Conservation (phyloP, 2,329 filamentous ascomycete genomes). For the Botrytis elliptica region DNA sequence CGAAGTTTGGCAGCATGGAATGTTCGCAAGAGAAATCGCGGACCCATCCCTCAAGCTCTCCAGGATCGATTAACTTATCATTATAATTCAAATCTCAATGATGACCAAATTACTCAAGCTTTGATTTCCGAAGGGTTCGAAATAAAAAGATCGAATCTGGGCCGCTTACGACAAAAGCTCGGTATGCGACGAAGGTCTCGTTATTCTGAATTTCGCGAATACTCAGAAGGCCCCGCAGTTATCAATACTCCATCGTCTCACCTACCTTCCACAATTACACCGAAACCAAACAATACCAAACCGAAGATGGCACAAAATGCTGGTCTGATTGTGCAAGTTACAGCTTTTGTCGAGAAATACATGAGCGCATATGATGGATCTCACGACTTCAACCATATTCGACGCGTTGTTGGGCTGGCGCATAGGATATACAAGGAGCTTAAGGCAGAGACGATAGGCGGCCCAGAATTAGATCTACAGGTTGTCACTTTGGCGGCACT, state of each 20-base stretch:
- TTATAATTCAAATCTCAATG: slow-evolving; percentile 38
- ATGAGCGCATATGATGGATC: slow-evolving; percentile 80
- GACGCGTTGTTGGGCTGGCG: slow-evolving; percentile 73
- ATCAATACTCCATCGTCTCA: slow-evolving; percentile 17
- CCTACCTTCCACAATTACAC: slow-evolving; percentile 8
- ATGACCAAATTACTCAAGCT: slow-evolving; percentile 34
- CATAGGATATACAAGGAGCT: slow-evolving; percentile 40
- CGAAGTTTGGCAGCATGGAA: slow-evolving; percentile 35
- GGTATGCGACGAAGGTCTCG: slow-evolving; percentile 35
- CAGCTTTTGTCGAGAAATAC: slow-evolving; percentile 64
- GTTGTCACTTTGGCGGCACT: slow-evolving; percentile 64
- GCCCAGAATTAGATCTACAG: slow-evolving; percentile 53
- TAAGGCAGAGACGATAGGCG: slow-evolving; percentile 28
- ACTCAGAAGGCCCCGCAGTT: slow-evolving; percentile 25
- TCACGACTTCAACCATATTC: slow-evolving; percentile 84
- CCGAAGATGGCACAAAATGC: slow-evolving; percentile 30
- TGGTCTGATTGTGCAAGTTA: slow-evolving; percentile 50
- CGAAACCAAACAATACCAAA: slow-evolving; percentile 27
- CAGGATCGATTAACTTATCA: slow-evolving; percentile 32
- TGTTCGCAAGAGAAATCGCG: slow-evolving; percentile 34
- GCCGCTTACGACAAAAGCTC: slow-evolving; percentile 35
- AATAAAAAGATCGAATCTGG: slow-evolving; percentile 33
- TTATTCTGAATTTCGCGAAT: slow-evolving; percentile 37
- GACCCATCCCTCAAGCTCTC: slow-evolving; percentile 31
- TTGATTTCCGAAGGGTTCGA: slow-evolving; percentile 35